phyloP scores from a whole-genome alignment of 1,284 basidiomycete genomes.

The Flammula alnicola region DNA sequence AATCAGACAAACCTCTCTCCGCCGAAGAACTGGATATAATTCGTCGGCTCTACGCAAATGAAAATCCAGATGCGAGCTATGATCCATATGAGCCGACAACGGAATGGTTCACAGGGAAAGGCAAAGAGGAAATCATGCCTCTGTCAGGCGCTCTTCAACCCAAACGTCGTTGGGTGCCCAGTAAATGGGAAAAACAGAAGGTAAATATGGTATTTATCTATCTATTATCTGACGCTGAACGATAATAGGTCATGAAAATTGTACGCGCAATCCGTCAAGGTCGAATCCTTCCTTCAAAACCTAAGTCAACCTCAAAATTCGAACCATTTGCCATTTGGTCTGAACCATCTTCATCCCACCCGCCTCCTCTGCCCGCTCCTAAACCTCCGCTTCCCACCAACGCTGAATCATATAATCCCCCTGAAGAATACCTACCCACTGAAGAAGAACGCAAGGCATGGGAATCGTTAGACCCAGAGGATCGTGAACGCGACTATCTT shows the following conservation, averaged over 20 bases:
- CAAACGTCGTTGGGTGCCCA: constrained; percentile 95
- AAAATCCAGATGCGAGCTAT: constrained; percentile 90
- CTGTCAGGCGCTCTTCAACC: constrained; percentile 92
- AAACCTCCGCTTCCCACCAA: constrained; percentile 91
- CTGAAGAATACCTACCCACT: constrained; percentile 95
- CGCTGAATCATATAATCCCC: constrained; percentile 97
- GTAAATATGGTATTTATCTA: too few relatives aligned
- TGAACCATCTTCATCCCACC: constrained; percentile 61
- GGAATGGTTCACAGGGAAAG: constrained; percentile 98
- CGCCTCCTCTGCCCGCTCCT: constrained; percentile 91
- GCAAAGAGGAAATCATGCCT: constrained; percentile 93
- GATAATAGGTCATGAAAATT: constrained; percentile 99
- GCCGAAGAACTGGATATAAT: constrained; percentile 96
- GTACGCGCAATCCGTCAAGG: constrained; percentile 98
- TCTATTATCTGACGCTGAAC: too few relatives aligned
- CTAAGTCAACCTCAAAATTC: constrained; percentile 74
- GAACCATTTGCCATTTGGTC: constrained; percentile 94
- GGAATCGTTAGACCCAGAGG: constrained; percentile 87
- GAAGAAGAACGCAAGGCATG: constrained; percentile 85
- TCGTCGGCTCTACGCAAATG: constrained; percentile 84
- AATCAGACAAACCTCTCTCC: constrained; percentile 87
- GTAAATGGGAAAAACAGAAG: constrained; percentile 99
- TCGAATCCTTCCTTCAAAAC: constrained; percentile 90
- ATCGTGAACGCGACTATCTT: constrained; percentile 89
- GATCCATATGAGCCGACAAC: constrained; percentile 93